A percentile compares a stretch with the other conserved stretches of the same genome.
Conservation (phyloP, 2,329 filamentous ascomycete genomes). For the Ceratocystis destructans region DNA sequence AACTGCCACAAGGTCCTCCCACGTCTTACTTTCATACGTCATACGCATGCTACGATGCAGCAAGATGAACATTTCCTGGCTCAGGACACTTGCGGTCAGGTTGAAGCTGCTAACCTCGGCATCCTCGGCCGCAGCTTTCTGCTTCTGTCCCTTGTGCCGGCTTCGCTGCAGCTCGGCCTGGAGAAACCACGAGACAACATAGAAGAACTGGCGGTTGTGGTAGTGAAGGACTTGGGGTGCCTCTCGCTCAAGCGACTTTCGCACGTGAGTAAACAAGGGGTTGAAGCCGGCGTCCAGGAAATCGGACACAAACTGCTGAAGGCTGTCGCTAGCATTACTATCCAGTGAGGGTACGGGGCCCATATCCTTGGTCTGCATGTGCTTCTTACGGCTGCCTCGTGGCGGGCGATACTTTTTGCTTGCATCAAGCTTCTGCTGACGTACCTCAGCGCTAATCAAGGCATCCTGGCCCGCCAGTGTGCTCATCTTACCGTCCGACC, state of each 20-base stretch:
- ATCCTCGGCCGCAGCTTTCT: constrained; percentile 21
- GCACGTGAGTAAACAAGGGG: constrained; percentile 68
- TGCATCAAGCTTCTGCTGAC: constrained; percentile 77
- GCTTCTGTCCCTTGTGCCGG: constrained; percentile 41
- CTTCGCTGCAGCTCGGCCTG: constrained; percentile 67
- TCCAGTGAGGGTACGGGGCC: constrained; percentile 59
- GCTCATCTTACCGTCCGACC: constrained; percentile 69
- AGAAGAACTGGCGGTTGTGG: constrained; percentile 79
- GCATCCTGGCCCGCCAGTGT: constrained; percentile 82
- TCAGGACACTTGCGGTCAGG: constrained; percentile 75
- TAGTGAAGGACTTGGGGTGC: constrained; percentile 64
- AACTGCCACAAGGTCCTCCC: constrained; percentile 71
- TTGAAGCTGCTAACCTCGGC: constrained; percentile 63
- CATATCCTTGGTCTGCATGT: constrained; percentile 58
- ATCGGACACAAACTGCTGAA: constrained; percentile 75
- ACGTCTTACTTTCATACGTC: constrained; percentile 68
- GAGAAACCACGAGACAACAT: constrained; percentile 83
- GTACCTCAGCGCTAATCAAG: constrained; percentile 56
- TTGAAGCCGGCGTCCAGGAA: constrained; percentile 95
- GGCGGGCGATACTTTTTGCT: constrained; percentile 85
- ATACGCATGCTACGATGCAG: constrained; percentile 71
- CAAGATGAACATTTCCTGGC: constrained; percentile 87
- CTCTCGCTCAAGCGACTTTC: constrained; percentile 82
- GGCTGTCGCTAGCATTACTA: constrained; percentile 55
- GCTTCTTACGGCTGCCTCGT: constrained; percentile 45